Conservation (phyloP, 352 stramenopile species). For the Thalassiosira mediterranea region DNA sequence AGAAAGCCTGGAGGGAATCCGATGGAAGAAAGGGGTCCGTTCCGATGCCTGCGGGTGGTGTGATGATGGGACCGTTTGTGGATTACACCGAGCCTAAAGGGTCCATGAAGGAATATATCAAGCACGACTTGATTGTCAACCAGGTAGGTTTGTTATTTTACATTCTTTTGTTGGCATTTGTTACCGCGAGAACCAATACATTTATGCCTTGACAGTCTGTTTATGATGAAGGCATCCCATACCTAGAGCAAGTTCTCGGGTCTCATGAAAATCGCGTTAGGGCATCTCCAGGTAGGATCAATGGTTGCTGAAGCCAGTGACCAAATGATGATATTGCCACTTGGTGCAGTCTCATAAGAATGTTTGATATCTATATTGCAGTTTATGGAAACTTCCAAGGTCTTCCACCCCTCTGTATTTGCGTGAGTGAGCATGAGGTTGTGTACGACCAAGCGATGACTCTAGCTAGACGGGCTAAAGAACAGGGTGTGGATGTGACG, state of each 20-base stretch:
- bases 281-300: conserved; percentile 66
- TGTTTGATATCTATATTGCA: too few relatives aligned
- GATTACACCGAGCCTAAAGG: conserved; percentile 73
- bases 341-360: too few relatives aligned
- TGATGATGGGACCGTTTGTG: conserved; percentile 76
- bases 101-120: conserved; percentile 68
- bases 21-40: conserved; percentile 16
- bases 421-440: conserved; percentile 75
- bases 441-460: conserved; percentile 74
- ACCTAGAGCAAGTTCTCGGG: conserved; percentile 57
- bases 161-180: too few relatives aligned
- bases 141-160: conserved; percentile 26
- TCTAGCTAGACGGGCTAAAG: conserved; percentile 56
- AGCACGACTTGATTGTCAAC: conserved; percentile 82
- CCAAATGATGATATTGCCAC: too few relatives aligned
- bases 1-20: conserved; percentile 29
- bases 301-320: too few relatives aligned
- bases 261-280: conserved; percentile 55
- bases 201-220: too few relatives aligned
- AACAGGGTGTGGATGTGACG: conserved; percentile 57
- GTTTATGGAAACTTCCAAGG: conserved; percentile 62
- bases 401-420: conserved; percentile 73
- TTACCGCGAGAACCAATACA: too few relatives aligned
- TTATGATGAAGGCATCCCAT: conserved; percentile 66
- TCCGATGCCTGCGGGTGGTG: conserved; percentile 53